phyloP scores from a whole-genome alignment of 345 rosid species.

The Streptanthus diversifolius region DNA sequence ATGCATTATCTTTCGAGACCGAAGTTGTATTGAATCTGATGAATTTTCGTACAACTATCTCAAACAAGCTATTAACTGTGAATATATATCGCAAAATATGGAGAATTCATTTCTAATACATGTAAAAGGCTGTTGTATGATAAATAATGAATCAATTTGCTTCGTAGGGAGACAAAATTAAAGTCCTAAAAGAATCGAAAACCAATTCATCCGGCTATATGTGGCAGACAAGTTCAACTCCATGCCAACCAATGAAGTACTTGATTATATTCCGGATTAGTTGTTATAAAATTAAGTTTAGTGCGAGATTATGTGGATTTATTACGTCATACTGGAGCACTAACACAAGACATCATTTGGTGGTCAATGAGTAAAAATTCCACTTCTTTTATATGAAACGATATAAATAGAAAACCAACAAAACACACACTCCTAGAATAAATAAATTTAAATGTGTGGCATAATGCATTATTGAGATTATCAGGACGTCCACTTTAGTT shows the following conservation, averaged over 20 bases:
- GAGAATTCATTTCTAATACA: background rate
- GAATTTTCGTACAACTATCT: background rate
- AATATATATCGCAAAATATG: background rate
- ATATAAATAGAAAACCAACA: slow-evolving; percentile 22
- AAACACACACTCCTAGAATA: background rate
- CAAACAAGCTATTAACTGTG: background rate
- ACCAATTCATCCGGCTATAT: background rate
- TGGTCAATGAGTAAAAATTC: slow-evolving; percentile 41
- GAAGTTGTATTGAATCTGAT: no score
- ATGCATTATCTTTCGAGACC: no score
- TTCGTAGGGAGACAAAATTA: background rate
- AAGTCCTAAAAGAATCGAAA: background rate
- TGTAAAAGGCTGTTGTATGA: background rate
- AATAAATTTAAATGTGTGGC: background rate
- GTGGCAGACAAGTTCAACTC: background rate
- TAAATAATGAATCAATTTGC: background rate
- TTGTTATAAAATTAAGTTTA: background rate
- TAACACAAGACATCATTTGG: slow-evolving; percentile 37
- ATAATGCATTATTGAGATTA: slow-evolving; percentile 12
- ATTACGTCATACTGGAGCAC: slow-evolving; percentile 40
- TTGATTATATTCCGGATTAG: background rate
- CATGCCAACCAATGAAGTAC: background rate
- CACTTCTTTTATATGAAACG: slow-evolving; percentile 31
- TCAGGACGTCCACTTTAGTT: slow-evolving; percentile 16
- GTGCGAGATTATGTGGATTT: slow-evolving; percentile 23